Conservation (phyloP, 2,329 filamentous ascomycete genomes). For the Clarireedia paspali region DNA sequence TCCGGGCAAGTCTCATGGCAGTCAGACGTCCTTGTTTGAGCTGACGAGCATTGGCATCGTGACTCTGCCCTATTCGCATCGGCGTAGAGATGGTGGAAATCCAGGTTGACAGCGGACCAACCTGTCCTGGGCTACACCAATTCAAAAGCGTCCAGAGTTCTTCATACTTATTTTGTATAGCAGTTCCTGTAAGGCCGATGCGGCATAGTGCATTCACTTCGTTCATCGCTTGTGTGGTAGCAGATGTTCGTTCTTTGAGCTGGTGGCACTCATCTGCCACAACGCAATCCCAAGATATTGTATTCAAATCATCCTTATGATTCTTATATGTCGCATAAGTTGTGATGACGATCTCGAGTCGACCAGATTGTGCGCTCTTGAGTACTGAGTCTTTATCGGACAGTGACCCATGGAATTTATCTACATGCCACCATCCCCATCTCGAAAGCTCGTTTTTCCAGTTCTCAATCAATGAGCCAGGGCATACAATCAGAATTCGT, state of each 20-base stretch:
- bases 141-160: conserved; percentile 95
- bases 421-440: conserved; percentile 95
- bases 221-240: conserved; percentile 79
- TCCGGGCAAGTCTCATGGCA: conserved; percentile 76
- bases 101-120: conserved; percentile 68
- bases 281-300: conserved; percentile 85
- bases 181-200: conserved; percentile 89
- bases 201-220: conserved; percentile 85
- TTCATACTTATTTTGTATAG: conserved; percentile 96
- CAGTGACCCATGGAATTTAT: conserved; percentile 65
- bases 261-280: conserved; percentile 90
- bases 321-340: conserved; percentile 89
- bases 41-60: conserved; percentile 79
- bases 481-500: conserved; percentile 76
- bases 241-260: conserved; percentile 72
- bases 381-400: conserved; percentile 66
- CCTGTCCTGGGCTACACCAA: conserved; percentile 82
- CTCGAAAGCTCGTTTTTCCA: conserved; percentile 80
- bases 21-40: conserved; percentile 74
- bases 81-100: conserved; percentile 69
- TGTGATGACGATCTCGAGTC: conserved; percentile 85
- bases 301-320: conserved; percentile 65
- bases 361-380: conserved; percentile 64
- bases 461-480: conserved; percentile 80
- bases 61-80: conserved; percentile 72